Evolutionary conservation across 805 yeast species (phyloP), one percentile per base, ranked within the genome.

Genomic region (Candida qinlingensis): DNA sequence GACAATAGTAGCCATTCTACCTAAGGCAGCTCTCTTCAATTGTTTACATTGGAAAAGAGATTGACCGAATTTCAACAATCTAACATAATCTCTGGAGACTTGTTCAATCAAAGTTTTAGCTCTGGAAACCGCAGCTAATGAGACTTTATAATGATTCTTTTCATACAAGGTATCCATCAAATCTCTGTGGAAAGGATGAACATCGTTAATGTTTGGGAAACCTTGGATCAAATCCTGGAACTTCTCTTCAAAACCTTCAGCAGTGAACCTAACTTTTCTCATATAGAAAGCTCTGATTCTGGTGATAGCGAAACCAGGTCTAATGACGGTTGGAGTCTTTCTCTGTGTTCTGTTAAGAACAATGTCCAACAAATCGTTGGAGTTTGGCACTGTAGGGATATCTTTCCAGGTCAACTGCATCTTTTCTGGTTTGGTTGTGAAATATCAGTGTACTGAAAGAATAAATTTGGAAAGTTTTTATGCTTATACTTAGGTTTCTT

Each of bases 341-440:
- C 99, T 83, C 74, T 94, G 99, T 1, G 99, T 94, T 66, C 97
- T 80, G 77, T 94, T 94, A 57, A 94, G 85, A 54, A 94, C 96
- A 55, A 94, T 88, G 71, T 94, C 99, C 81, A 94, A 76, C 77
- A 91, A 76, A 71, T 94, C 98, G 68, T 86, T 89, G 62, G 96
- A 74, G 56, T 83, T 83, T 42, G 98, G 95, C 56, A 92, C 96
- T 44, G 96, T 83, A 26, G 98, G 96, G 66, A 92, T 94, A 70
- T 94, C 98, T 72, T 94, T 92, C 98, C 98, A 92, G 42, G 97
- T 85, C 59, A 92, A 81, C 76, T 92, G 98, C 99, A 92, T 94
- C 42, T 56, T 70, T 12, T 4, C 28, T 25, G 19, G 19, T 19
- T 19, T 19, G 19, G 25, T 7, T 37, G 35, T 35, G 26, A n/a